Evolutionary conservation across 2,329 filamentous ascomycete species (phyloP), one percentile per base, ranked within the genome.

Genomic region (Erysiphe pulchra): DNA sequence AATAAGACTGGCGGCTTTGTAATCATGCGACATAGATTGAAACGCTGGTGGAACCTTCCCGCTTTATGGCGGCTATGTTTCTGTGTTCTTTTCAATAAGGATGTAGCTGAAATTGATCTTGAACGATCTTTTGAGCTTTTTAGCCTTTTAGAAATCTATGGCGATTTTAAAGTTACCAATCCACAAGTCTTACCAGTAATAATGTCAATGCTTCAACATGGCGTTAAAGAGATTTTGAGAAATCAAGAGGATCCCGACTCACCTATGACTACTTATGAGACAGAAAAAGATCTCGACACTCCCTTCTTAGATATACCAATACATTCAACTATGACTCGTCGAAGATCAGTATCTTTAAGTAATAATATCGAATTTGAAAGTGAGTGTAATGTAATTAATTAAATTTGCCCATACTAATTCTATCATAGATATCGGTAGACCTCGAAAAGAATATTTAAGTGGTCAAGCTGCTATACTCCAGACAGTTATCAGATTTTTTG

Each of bases 1-100:
- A 92, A 85, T 13, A 93, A 92, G 61, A 84, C 80, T 11, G 83
- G 84, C 30, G 92, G 92, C 1, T 94, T 94, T 58, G 69, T 70
- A 32, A 80, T 94, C 50, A 78, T 95, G 73, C 80, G 80, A 34
- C 72, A 80, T 54, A 73, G 83, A 31, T 63, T 98, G 4, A 84
- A 78, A 56, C 69, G 77, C 54, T 94, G 86, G 75, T 98, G 90
- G 87, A 77, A 82, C 55, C 71, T 85, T 14, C 73, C 85, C 2
- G 73, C 75, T 0, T 62, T 95, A 24, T 95, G 90, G 90, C 76
- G 79, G 0, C 77, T 90, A 39, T 85, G 81, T 56, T 82, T 98
- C 60, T 77, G 82, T 45, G 80, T 95, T 18, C 62, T 98, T 2
- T 93, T 98, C 56, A 85, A 82, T 0, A 70, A 75, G 38, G 85